Evolutionary conservation across 2,329 filamentous ascomycete species (phyloP), one percentile per base, ranked within the genome.

Genomic region (Epichloe bromicola): DNA sequence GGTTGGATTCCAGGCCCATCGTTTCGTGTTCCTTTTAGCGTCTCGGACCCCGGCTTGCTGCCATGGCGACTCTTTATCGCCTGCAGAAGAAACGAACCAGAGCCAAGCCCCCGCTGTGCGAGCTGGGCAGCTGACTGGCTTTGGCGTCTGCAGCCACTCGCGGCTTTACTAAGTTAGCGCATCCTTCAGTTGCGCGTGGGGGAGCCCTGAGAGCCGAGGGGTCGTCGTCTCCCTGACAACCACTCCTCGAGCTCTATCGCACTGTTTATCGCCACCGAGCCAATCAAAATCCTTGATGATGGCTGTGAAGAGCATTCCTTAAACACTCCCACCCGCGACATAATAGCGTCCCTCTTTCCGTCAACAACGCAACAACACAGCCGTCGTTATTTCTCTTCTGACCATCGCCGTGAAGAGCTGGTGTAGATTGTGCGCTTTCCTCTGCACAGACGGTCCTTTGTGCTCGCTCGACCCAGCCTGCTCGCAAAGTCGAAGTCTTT

Each of bases 21-120:
- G 56, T 56, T 51, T 55, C 30, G 46, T 11, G 17, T 19, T 43
- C 36, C 33, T 2, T 2, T 34, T 37, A 41, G 44, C 46, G 50
- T 56, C 53, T 55, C 52, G 52, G 53, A 55, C 53, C 50, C 50
- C 49, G 51, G 50, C 23, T 49, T 46, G 57, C 53, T 56, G 56
- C 57, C 56, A 58, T 55, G 56, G 56, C 55, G 57, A 58, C 57
- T 58, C 54, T 41, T 38, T 14, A 38, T n/a, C 37, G 34, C 17
- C 33, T 46, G 49, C 48, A 44, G 33, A 30, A 30, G 26, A 30
- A 30, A 30, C 26, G 26, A 7, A 10, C 26, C 8, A 30, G 26
- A 30, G 23, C 23, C 26, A 30, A 30, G 26, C 26, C 26, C 6
- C 26, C 26, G 8, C 26, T 30, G 7, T 37, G 34, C n/a, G 36